These are phyloP conservation scores for Friedmanniomyces simplex DNA, from an alignment of 495 filamentous ascomycete genomes.

Conservation along the genomic window DNA sequence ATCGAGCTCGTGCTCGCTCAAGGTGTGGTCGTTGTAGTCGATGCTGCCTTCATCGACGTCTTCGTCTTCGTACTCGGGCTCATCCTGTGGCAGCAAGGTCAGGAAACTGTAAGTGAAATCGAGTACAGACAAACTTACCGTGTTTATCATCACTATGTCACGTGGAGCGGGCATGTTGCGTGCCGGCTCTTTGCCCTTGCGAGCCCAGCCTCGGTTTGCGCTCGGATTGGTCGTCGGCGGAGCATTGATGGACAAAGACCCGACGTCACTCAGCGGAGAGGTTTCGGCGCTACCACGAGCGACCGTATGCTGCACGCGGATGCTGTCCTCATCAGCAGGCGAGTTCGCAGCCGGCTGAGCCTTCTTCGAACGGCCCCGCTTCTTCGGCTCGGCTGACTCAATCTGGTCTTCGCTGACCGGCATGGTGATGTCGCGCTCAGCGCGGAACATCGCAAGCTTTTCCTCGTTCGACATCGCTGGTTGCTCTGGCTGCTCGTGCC, in stretches of 20 bases:
- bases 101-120: not conserved
- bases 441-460: too few relatives aligned
- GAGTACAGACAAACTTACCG: not conserved
- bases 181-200: conserved; percentile 1
- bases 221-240: not conserved
- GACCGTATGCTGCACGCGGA: too few relatives aligned
- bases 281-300: not conserved
- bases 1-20: not conserved
- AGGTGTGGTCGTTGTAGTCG: not conserved
- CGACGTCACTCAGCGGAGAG: conserved; percentile 4
- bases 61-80: not conserved
- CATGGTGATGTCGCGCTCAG: too few relatives aligned
- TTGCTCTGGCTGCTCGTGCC: too few relatives aligned
- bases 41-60: conserved; percentile 8
- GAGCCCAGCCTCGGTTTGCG: not conserved
- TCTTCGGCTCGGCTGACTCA: too few relatives aligned
- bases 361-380: too few relatives aligned
- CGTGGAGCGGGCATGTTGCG: not conserved
- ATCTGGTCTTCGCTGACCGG: too few relatives aligned
- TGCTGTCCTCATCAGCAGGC: too few relatives aligned
- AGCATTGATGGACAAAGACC: not conserved
- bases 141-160: not conserved
- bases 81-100: not conserved
- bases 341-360: too few relatives aligned
- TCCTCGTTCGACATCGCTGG: too few relatives aligned